Percentiles rank a stretch among this genome's conserved stretches.
phyloP scores from a whole-genome alignment of 345 rosid genomes.

The Syzygium oleosum region DNA sequence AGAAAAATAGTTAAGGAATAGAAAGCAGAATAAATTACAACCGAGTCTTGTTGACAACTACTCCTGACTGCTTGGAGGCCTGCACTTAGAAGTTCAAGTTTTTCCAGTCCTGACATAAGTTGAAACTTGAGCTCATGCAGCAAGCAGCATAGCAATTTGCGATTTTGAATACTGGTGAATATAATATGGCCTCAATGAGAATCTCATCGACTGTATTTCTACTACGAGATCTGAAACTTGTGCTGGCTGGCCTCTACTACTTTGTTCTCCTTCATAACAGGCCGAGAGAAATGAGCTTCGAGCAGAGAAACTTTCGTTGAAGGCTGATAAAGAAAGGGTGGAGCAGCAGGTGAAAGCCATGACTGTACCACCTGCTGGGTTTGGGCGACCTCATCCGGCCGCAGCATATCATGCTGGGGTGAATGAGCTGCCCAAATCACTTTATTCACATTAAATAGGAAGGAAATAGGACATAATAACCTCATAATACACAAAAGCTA shows the following conservation, averaged over 20 bases:
- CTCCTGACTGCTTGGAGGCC: neutral
- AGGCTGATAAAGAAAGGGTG: slow-evolving; percentile 65
- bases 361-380: slow-evolving; percentile 47
- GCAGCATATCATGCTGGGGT: slow-evolving; percentile 37
- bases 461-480: too few relatives aligned
- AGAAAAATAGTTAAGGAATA: fast-evolving
- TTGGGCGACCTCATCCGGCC: slow-evolving; percentile 40
- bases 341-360: slow-evolving; percentile 65
- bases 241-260: neutral
- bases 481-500: neutral
- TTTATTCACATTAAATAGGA: too few relatives aligned
- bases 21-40: neutral
- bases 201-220: neutral
- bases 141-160: neutral
- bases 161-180: neutral
- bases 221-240: neutral
- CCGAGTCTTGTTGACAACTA: neutral
- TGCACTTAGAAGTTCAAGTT: neutral
- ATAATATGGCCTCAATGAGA: neutral
- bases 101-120: neutral
- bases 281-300: slow-evolving; percentile 80
- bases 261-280: slow-evolving; percentile 12
- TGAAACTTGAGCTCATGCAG: neutral
- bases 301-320: slow-evolving; percentile 66
- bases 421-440: slow-evolving; percentile 49